Percentiles rank a stretch among this genome's conserved stretches.
These are phyloP conservation scores for Tylopilus felleus DNA, from an alignment of 768 basidiomycete genomes.

Conservation along the genomic window DNA sequence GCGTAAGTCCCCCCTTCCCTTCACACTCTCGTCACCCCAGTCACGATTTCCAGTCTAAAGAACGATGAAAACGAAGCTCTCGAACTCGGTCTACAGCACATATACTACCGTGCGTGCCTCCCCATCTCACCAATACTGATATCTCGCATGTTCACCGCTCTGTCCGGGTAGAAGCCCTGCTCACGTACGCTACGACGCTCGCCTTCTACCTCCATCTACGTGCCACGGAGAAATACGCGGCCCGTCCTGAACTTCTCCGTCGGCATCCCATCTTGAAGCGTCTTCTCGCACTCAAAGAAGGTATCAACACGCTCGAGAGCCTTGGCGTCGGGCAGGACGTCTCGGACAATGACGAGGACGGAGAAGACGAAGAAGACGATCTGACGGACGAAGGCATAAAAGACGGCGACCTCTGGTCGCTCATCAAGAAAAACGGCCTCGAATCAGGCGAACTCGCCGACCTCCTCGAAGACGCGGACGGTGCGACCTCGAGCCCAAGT, in stretches of 20 bases:
- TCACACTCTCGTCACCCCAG: neutral
- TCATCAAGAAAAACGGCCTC: constrained; percentile 36
- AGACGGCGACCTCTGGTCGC: constrained; percentile 43
- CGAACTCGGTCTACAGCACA: constrained; percentile 67
- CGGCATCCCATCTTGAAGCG: constrained; percentile 71
- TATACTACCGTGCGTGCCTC: constrained; percentile 80
- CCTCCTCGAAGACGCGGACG: constrained; percentile 51
- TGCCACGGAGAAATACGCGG: constrained; percentile 59
- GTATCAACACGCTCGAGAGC: constrained; percentile 76
- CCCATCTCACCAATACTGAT: neutral
- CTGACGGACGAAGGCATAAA: constrained; percentile 39
- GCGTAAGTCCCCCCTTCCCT: constrained; percentile 40
- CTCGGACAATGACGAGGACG: constrained; percentile 41
- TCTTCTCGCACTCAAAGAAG: constrained; percentile 79
- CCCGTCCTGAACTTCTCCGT: constrained; percentile 59
- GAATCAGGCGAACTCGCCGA: constrained; percentile 51
- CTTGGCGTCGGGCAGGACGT: constrained; percentile 68
- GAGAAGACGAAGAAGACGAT: constrained; percentile 20
- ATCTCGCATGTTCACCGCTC: neutral
- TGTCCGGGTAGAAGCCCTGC: constrained; percentile 64
- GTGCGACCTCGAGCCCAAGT: neutral
- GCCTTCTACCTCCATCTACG: constrained; percentile 93
- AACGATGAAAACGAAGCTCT: constrained; percentile 48
- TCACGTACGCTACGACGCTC: constrained; percentile 87
- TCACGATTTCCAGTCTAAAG: constrained; percentile 42